Evolutionary conservation across 805 yeast species (phyloP).

Genomic region (Zygosaccharomyces bailii): DNA sequence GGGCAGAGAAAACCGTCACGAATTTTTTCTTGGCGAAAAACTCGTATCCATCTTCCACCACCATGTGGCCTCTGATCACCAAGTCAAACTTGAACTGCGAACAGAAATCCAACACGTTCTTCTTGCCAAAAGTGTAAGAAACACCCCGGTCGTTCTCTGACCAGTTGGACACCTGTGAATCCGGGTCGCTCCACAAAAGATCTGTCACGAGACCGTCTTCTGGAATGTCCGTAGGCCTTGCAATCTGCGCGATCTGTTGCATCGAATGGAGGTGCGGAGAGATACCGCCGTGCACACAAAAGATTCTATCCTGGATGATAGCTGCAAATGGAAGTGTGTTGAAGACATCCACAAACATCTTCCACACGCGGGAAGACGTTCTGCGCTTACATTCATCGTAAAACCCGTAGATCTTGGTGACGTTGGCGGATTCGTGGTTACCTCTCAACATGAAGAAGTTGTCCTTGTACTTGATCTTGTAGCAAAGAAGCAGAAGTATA

Average conservation of each 20-base stretch:
- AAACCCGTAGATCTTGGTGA: slow-evolving; percentile 94
- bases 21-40: slow-evolving; percentile 69
- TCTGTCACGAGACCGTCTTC: slow-evolving; percentile 76
- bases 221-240: slow-evolving; percentile 80
- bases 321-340: slow-evolving; percentile 95
- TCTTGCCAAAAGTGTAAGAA: slow-evolving; percentile 69
- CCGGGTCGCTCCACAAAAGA: slow-evolving; percentile 82
- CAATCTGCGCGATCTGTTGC: slow-evolving; percentile 62
- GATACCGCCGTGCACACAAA: slow-evolving; percentile 82
- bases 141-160: slow-evolving; percentile 80
- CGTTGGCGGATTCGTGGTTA: slow-evolving; percentile 96
- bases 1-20: slow-evolving; percentile 78
- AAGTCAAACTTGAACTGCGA: slow-evolving; percentile 65
- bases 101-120: slow-evolving; percentile 64
- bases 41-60: slow-evolving; percentile 84
- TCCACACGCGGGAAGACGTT: slow-evolving; percentile 88
- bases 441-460: slow-evolving; percentile 92
- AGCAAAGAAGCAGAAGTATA: slow-evolving; percentile 78
- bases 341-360: slow-evolving; percentile 87
- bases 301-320: slow-evolving; percentile 88
- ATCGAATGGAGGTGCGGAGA: slow-evolving; percentile 65
- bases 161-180: slow-evolving; percentile 54
- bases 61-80: slow-evolving; percentile 83
- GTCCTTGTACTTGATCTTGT: slow-evolving; percentile 93
- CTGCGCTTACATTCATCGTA: slow-evolving; percentile 97